Evolutionary conservation across 1,284 basidiomycete species (phyloP).

Genomic region (Xerocomus alliaceus): DNA sequence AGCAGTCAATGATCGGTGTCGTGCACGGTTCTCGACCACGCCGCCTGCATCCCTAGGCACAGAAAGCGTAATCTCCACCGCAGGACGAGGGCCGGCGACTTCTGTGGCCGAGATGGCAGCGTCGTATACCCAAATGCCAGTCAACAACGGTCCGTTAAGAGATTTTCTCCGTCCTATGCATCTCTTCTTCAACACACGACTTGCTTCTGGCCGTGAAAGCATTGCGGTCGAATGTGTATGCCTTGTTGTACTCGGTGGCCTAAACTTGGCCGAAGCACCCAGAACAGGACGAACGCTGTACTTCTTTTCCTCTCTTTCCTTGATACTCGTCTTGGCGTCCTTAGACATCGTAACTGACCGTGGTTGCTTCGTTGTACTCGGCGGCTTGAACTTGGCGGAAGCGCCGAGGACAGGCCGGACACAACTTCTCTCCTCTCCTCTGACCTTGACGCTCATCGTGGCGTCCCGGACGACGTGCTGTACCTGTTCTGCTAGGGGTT

Average conservation of each 20-base stretch:
- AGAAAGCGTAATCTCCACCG: conserved; percentile 32
- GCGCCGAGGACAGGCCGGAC: conserved; percentile 36
- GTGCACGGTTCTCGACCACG: conserved; percentile 13
- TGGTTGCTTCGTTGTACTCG: conserved; percentile 7
- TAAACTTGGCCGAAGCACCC: conserved; percentile 15
- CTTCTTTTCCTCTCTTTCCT: conserved; percentile 35
- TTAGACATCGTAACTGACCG: not conserved
- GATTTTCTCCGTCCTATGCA: conserved; percentile 62
- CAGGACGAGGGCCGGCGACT: conserved; percentile 22
- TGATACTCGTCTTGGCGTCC: conserved; percentile 22
- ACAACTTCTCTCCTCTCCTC: conserved; percentile 34
- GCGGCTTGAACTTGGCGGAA: conserved; percentile 19
- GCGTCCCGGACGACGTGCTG: conserved; percentile 26
- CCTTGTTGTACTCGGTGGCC: conserved; percentile 7
- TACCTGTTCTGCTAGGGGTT: conserved; percentile 52
- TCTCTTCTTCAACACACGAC: conserved; percentile 59
- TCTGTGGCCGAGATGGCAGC: conserved; percentile 54
- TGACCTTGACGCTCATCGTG: too few species aligned
- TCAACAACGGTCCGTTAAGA: conserved; percentile 42
- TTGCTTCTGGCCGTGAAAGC: conserved; percentile 29
- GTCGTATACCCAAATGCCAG: conserved; percentile 57
- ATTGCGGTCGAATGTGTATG: not conserved
- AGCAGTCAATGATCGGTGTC: conserved; percentile 33
- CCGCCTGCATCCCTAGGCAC: conserved; percentile 1
- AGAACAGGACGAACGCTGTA: conserved; percentile 41